Conservation (phyloP, 768 basidiomycete species). For the Royoungia palumana region DNA sequence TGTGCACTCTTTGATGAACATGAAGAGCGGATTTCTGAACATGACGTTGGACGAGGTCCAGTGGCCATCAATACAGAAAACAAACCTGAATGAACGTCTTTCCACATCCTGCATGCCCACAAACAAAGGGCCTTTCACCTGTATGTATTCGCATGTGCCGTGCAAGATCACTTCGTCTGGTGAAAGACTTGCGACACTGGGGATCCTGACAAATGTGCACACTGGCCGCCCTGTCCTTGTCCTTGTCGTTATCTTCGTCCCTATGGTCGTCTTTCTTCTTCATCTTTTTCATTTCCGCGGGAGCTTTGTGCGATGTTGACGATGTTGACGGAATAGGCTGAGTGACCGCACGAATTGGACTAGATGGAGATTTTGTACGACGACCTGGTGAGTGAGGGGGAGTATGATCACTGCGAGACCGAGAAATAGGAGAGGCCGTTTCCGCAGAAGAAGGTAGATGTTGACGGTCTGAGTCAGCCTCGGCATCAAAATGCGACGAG, state of each 20-base stretch:
- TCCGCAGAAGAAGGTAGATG: constrained; percentile 37
- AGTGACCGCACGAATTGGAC: constrained; percentile 27
- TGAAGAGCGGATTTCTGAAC: constrained; percentile 81
- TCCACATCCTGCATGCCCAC: constrained; percentile 67
- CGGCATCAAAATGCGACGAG: constrained; percentile 63
- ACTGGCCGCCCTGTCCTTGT: constrained; percentile 46
- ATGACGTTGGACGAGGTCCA: constrained; percentile 10
- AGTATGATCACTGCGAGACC: constrained; percentile 22
- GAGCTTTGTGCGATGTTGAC: constrained; percentile 25
- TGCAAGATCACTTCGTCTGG: constrained; percentile 76
- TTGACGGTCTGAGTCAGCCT: constrained; percentile 41
- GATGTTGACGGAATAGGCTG: constrained; percentile 57
- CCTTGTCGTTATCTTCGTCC: constrained; percentile 28
- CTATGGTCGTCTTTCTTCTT: constrained; percentile 30
- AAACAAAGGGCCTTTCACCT: constrained; percentile 82
- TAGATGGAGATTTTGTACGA: constrained; percentile 37
- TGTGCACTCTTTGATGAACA: constrained; percentile 86
- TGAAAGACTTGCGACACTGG: constrained; percentile 77
- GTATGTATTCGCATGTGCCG: constrained; percentile 90
- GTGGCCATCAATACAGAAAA: constrained; percentile 2
- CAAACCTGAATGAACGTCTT: constrained; percentile 90
- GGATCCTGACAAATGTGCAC: constrained; percentile 67
- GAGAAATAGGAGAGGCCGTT: constrained; percentile 30
- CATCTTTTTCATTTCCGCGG: constrained; percentile 22
- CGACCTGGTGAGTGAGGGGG: constrained; percentile 20